Conservation (phyloP, 1,284 basidiomycete genomes). For the Veloboletus limbatus region DNA sequence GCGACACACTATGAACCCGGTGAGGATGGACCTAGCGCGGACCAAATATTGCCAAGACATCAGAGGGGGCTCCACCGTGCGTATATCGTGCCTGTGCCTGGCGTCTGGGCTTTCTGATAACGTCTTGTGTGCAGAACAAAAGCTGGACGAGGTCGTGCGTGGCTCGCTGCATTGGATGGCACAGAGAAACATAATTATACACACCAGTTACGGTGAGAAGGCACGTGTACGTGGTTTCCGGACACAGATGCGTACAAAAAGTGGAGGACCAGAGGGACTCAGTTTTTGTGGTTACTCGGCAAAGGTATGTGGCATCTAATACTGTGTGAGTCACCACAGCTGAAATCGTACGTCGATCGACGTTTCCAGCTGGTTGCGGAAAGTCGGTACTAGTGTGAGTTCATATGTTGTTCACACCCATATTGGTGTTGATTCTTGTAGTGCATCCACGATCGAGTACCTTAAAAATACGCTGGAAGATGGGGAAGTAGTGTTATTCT, state of each 20-base stretch:
- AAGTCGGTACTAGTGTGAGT: conserved; percentile 6
- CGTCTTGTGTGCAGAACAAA: not conserved
- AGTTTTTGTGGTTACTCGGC: conserved; percentile 3
- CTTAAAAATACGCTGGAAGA: too few species aligned
- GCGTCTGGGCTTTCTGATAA: not conserved
- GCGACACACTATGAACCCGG: not conserved
- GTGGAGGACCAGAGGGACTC: too few species aligned
- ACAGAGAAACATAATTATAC: conserved; percentile 1
- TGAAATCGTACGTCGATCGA: too few species aligned
- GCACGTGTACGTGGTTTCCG: too few species aligned
- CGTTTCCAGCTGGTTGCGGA: conserved; percentile 3
- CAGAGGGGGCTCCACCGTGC: not conserved
- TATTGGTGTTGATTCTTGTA: too few species aligned
- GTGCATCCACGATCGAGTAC: too few species aligned
- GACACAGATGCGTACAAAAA: too few species aligned
- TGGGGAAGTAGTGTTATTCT: too few species aligned
- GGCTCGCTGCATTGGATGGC: not conserved
- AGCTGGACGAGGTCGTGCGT: not conserved
- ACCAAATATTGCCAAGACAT: not conserved
- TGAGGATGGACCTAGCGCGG: not conserved
- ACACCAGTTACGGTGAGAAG: too few species aligned
- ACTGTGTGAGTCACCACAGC: too few species aligned
- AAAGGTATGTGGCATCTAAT: not conserved
- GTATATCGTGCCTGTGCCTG: not conserved
- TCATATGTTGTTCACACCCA: too few species aligned